These are phyloP conservation scores for Moricandia arvensis DNA, from an alignment of 345 rosid species.

Conservation along the genomic window DNA sequence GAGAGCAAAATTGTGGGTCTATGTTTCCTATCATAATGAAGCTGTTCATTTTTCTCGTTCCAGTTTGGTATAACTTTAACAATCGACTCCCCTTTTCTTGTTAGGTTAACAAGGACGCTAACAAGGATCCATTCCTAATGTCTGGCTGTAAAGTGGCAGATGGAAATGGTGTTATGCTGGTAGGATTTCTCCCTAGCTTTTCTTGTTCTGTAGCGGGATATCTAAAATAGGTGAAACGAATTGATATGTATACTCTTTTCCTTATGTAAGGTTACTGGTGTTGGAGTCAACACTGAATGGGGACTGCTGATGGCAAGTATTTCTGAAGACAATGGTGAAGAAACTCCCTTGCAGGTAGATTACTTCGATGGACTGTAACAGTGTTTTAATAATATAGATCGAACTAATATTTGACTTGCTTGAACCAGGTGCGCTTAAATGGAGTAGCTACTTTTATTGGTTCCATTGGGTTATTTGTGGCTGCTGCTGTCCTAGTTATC, in stretches of 20 bases:
- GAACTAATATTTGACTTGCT: conserved; percentile 10
- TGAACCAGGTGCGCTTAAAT: conserved; percentile 81
- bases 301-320: too few relatives aligned
- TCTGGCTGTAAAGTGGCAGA: conserved; percentile 99
- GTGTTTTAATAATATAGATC: neutral
- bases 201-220: neutral
- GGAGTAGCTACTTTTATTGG: conserved; percentile 98
- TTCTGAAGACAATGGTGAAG: too few relatives aligned
- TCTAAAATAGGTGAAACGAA: neutral
- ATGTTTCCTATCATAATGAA: neutral
- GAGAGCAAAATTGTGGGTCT: conserved; percentile 87
- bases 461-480: conserved; percentile 77
- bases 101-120: conserved; percentile 85
- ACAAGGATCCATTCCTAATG: conserved; percentile 84
- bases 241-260: neutral
- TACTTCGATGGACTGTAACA: neutral
- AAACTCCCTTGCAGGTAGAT: neutral
- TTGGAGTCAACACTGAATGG: neutral
- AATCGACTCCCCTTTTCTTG: neutral
- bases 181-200: conserved; percentile 21
- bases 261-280: neutral
- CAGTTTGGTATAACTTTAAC: neutral
- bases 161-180: conserved; percentile 95
- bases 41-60: neutral
- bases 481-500: conserved; percentile 69